Evolutionary conservation across 768 basidiomycete genomes (phyloP).

Genomic region (Inosperma sp.): DNA sequence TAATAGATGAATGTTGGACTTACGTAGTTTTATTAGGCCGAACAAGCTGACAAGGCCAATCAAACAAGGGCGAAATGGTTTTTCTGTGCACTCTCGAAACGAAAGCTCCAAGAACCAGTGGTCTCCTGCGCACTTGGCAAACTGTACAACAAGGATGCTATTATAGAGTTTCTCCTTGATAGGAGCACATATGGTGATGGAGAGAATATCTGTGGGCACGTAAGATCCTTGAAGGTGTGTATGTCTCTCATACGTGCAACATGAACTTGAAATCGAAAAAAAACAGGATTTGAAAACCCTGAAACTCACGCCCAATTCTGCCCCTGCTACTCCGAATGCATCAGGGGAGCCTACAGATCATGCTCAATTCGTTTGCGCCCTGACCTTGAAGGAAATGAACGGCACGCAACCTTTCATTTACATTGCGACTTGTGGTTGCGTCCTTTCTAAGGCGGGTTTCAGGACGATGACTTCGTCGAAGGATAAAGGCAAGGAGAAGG

Average conservation of each 20-base stretch:
- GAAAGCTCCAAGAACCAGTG: slow-evolving; percentile 80
- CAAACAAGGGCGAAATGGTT: slow-evolving; percentile 85
- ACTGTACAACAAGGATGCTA: slow-evolving; percentile 92
- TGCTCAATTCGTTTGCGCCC: slow-evolving; percentile 82
- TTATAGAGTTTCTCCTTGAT: slow-evolving; percentile 88
- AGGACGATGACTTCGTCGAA: slow-evolving; percentile 52
- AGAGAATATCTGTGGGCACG: slow-evolving; percentile 87
- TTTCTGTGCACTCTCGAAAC: slow-evolving; percentile 94
- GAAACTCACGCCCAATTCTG: slow-evolving; percentile 71
- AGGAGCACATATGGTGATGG: slow-evolving; percentile 85
- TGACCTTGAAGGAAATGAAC: slow-evolving; percentile 93
- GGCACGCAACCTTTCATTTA: slow-evolving; percentile 87
- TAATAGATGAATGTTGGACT: background rate
- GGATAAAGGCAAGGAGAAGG: slow-evolving; percentile 28
- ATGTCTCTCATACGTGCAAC: too few species aligned
- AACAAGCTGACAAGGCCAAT: slow-evolving; percentile 88
- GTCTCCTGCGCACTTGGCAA: slow-evolving; percentile 92
- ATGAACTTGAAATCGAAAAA: too few species aligned
- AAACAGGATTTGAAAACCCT: slow-evolving; percentile 80
- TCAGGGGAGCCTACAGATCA: slow-evolving; percentile 36
- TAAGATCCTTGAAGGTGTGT: slow-evolving; percentile 82
- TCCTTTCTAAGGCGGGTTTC: slow-evolving; percentile 82
- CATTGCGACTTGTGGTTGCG: slow-evolving; percentile 80
- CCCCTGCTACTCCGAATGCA: slow-evolving; percentile 39
- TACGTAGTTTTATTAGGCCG: slow-evolving; percentile 42